Evolutionary conservation across 179 eudicot genomes (phyloP).

Genomic region (Dionaea muscipula): DNA sequence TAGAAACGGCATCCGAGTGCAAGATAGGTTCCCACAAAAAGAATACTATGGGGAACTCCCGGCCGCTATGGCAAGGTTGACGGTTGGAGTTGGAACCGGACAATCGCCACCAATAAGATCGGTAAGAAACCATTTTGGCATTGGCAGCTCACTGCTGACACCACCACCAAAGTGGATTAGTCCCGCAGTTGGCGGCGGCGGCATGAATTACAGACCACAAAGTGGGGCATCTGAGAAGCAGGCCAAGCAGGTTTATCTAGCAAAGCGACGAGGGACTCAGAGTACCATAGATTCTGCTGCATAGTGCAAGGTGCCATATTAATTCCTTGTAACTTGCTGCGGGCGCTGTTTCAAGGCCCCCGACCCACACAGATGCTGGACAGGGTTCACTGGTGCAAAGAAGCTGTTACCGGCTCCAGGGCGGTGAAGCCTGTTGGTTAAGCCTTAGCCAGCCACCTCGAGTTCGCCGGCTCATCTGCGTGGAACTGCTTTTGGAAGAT

Average conservation of each 20-base stretch:
- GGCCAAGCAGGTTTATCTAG: constrained; percentile 38
- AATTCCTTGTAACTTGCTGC: background rate
- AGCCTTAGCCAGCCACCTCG: too few species aligned
- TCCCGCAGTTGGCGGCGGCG: constrained; percentile 3
- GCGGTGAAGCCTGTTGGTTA: too few species aligned
- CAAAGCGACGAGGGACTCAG: constrained; percentile 26
- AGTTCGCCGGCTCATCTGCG: too few species aligned
- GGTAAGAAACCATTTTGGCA: constrained; percentile 17
- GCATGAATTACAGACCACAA: background rate
- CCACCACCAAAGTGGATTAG: constrained; percentile 58
- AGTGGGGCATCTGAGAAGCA: constrained; percentile 20
- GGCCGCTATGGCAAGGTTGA: constrained; percentile 45
- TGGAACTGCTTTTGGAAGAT: too few species aligned
- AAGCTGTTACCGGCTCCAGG: too few species aligned
- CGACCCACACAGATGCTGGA: too few species aligned
- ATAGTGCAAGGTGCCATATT: constrained; percentile 9
- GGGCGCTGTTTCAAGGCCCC: background rate
- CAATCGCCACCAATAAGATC: constrained; percentile 25
- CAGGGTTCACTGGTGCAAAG: too few species aligned
- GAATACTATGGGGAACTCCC: constrained; percentile 33
- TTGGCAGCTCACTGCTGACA: constrained; percentile 37
- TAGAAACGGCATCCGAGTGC: constrained; percentile 27
- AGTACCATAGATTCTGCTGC: constrained; percentile 19
- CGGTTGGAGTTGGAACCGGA: constrained; percentile 22
- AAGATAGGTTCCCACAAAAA: constrained; percentile 20